Evolutionary conservation across 1,139 yeast species (phyloP), one percentile per base, ranked within the genome.

Genomic region (Yamadazyma blattariae): DNA sequence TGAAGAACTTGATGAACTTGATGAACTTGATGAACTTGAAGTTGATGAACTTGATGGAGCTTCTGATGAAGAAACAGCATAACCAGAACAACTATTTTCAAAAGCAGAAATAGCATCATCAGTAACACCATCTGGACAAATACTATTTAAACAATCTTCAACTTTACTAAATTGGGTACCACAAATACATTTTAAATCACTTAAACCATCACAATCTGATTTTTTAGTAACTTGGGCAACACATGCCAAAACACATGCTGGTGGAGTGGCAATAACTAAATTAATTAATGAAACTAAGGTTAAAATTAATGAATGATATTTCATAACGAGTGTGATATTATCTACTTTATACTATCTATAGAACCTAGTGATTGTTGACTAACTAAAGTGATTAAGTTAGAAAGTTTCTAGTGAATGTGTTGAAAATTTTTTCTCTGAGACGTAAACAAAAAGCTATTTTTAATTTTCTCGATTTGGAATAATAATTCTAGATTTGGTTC

Each of bases 231-330:
- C 89, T 52, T 78, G 73, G 37, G 85, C 73, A 40, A 85, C 92
- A 75, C 96, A 88, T 32, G 95, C 95, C 58, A 88, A 71, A 48
- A 88, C 68, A 70, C 96, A 88, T 28, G 96, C 95, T 45, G 94
- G 94, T 36, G 96, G 92, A 39, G 92, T 70, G 40, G 94, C 94
- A 33, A 74, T 62, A 37, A 79, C 75, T 39, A 78, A 56, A 35
- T 79, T 70, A 42, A 75, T 61, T 46, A 75, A 62, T 35, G 81
- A 60, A 45, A 42, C 38, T 26, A 47, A 38, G 7, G 19, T 7
- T 22, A 30, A 20, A 13, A 29, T 20, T 8, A 42, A 31, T 25
- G 46, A 25, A 27, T 29, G 15, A 37, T 35, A 38, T 26, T 34
- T 35, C 44, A 40, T 28, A 36, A 30, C 37, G 38, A 39, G 27